Base-by-base conservation (phyloP, 1,139 yeast species). In the Scheffersomyces segobiensis region DNA sequence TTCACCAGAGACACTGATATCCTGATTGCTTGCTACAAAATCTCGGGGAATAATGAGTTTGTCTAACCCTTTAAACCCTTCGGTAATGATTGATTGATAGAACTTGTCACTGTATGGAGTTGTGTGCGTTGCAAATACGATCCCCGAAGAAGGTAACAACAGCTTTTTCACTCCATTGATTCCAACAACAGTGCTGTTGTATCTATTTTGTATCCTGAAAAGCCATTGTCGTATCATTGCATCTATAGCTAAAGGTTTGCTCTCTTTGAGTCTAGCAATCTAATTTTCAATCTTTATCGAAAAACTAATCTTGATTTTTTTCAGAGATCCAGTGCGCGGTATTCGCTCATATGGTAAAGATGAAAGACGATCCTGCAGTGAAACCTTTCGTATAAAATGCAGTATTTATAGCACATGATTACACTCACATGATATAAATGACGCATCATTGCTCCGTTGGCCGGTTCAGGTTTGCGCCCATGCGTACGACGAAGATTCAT, bases 21-120 rank as follows among this genome's bases (percentile, higher is more conserved):
- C 78, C 67, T 89, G 95, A 71, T 89, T 89, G 48, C 57, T 58
- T 3, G 72, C 74, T 5, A 58, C 59, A 56, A 69, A 70, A 51
- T 69, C 71, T 48, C 63, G 64, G 1, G 76, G 75, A 10, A 71
- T 64, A 14, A 64, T 67, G 52, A 71, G 59, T 56, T 69, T 69
- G 20, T 68, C 68, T 26, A 73, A 63, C 12, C 77, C 78, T 39
- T 58, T 58, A 48, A 66, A 68, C 1, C 78, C 78, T 55, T 71
- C 69, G 42, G 71, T 62, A 26, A 73, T 71, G n/a, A 73, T 66
- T 5, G 73, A 71, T 52, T 70, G 71, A 55, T 71, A 73, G 53
- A 67, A 66, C 54, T 69, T 71, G 55, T 72, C 77, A 17, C 73
- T 68, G 55, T 71, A 73, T 7, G 71, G 70, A 3, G 71, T 67